Percentiles rank a stretch among this genome's conserved stretches.
Evolutionary conservation across 345 rosid species (phyloP).

Genomic region (Populus euphratica): DNA sequence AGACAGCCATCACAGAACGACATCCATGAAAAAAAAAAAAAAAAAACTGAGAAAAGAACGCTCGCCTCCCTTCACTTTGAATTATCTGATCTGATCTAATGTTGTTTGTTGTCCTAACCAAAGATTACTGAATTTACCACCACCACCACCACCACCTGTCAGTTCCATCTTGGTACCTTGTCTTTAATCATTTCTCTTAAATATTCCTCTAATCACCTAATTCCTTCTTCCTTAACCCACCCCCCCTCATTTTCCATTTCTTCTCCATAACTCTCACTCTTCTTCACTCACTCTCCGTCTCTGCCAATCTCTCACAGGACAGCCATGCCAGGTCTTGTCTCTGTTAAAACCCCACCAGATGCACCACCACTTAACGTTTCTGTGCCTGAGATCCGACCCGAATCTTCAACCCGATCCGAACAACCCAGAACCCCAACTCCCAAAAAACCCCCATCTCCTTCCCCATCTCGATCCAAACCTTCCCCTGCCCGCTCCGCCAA

Average conservation of each 20-base stretch:
- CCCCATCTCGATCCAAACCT: conserved; percentile 76
- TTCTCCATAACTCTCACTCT: neutral
- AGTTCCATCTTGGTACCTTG: conserved; percentile 4
- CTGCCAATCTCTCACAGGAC: neutral
- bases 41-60: neutral
- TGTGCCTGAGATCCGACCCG: conserved; percentile 53
- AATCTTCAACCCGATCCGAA: conserved; percentile 36
- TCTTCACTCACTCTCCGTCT: neutral
- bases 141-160: conserved; percentile 5
- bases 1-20: neutral
- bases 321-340: conserved; percentile 85
- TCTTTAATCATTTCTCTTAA: neutral
- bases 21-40: too few relatives aligned
- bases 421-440: conserved; percentile 31
- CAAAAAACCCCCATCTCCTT: conserved; percentile 62
- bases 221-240: neutral
- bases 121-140: neutral
- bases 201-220: conserved; percentile 5
- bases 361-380: conserved; percentile 63
- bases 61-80: too few relatives aligned
- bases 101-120: neutral
- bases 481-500: conserved; percentile 65
- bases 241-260: neutral
- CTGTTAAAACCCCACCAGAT: conserved; percentile 77
- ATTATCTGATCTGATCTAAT: neutral